Evolutionary conservation across 176 grass and related monocot genomes (phyloP).

Genomic region (Poa annua): DNA sequence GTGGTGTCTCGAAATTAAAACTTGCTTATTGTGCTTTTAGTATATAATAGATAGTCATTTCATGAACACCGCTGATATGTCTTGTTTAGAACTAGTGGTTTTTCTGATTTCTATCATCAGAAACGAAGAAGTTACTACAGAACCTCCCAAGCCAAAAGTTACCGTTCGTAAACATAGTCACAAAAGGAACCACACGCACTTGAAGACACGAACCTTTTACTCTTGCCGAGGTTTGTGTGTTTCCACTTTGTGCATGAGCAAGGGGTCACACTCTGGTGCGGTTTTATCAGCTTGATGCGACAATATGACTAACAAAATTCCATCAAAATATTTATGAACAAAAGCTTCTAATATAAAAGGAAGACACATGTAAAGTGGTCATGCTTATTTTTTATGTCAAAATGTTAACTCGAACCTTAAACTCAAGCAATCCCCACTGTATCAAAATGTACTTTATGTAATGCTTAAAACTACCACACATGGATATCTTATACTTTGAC

Average conservation of each 20-base stretch:
- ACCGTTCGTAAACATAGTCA: too few relatives aligned
- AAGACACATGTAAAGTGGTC: background rate
- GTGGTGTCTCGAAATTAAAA: too few relatives aligned
- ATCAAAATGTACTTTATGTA: constrained; percentile 24
- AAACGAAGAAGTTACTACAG: too few relatives aligned
- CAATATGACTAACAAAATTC: background rate
- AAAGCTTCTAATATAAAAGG: background rate
- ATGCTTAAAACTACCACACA: constrained; percentile 40
- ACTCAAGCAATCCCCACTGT: constrained; percentile 13
- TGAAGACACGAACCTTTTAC: too few relatives aligned
- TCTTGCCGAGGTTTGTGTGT: background rate
- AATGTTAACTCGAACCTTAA: constrained; percentile 35
- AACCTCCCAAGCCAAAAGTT: too few relatives aligned
- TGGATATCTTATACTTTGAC: constrained; percentile 1
- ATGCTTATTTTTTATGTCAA: background rate
- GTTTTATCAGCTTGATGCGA: background rate
- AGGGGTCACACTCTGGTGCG: background rate
- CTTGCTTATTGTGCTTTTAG: too few relatives aligned
- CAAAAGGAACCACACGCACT: too few relatives aligned
- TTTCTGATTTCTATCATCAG: too few relatives aligned
- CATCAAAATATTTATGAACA: background rate
- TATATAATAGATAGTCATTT: too few relatives aligned
- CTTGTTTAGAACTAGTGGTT: background rate
- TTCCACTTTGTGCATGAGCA: background rate
- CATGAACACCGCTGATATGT: too few relatives aligned